Conservation (phyloP, 2,329 filamentous ascomycete genomes). For the Colletotrichum navitas region DNA sequence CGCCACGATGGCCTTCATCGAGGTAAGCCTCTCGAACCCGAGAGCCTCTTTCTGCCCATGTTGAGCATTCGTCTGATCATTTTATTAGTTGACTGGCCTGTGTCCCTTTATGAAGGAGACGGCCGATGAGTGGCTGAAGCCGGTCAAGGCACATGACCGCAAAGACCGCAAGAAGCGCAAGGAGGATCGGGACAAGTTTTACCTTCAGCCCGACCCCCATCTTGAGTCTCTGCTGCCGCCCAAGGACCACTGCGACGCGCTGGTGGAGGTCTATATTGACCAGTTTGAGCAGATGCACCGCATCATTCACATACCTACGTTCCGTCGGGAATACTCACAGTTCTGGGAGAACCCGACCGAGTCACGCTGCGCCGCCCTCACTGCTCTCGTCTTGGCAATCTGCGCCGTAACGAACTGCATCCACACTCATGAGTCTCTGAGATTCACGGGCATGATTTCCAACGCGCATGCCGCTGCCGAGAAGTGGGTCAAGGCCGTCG, state of each 20-base stretch:
- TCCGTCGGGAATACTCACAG: slow-evolving; percentile 66
- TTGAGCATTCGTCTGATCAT: slow-evolving; percentile 23
- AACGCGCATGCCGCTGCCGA: slow-evolving; percentile 67
- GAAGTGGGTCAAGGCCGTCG: slow-evolving; percentile 68
- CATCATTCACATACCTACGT: slow-evolving; percentile 71
- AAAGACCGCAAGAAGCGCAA: slow-evolving; percentile 68
- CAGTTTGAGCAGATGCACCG: slow-evolving; percentile 68
- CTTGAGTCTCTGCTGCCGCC: slow-evolving; percentile 65
- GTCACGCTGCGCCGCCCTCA: slow-evolving; percentile 65
- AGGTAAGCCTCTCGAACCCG: slow-evolving; percentile 50
- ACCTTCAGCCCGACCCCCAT: slow-evolving; percentile 60
- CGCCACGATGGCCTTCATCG: slow-evolving; percentile 70
- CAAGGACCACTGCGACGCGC: slow-evolving; percentile 62
- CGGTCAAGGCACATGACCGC: slow-evolving; percentile 66
- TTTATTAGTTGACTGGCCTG: slow-evolving; percentile 61
- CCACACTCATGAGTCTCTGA: slow-evolving; percentile 63
- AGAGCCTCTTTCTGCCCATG: background rate
- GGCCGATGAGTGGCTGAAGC: slow-evolving; percentile 71
- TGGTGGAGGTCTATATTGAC: slow-evolving; percentile 64
- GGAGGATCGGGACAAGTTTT: slow-evolving; percentile 64
- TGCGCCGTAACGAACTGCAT: slow-evolving; percentile 71
- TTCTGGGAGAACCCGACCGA: slow-evolving; percentile 64
- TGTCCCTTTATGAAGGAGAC: slow-evolving; percentile 73
- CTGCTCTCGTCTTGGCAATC: slow-evolving; percentile 70
- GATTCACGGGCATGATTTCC: slow-evolving; percentile 70